These are phyloP conservation scores for Neurospora intermedia DNA, from an alignment of 495 filamentous ascomycete genomes.

Conservation along the genomic window DNA sequence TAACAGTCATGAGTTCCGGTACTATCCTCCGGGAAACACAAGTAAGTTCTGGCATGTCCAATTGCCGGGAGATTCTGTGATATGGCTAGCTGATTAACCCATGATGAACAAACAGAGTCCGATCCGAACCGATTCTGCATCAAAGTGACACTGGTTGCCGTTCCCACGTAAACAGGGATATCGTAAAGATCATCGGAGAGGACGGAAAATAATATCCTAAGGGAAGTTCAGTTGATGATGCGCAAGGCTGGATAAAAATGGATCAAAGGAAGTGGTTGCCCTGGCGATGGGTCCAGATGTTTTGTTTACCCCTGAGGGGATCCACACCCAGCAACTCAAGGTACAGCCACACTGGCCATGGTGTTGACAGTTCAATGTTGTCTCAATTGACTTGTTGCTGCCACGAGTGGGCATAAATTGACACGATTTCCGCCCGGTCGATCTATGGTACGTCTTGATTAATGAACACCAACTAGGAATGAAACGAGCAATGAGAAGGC, in stretches of 20 bases:
- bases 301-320: background rate
- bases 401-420: background rate
- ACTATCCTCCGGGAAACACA: constrained; percentile 32
- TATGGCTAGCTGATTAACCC: background rate
- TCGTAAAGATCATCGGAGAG: background rate
- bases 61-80: background rate
- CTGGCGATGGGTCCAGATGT: background rate
- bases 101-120: constrained; percentile 13
- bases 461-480: background rate
- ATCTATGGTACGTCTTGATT: background rate
- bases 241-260: background rate
- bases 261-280: background rate
- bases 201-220: background rate
- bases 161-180: background rate
- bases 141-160: constrained; percentile 25
- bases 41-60: constrained; percentile 18
- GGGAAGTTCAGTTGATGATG: background rate
- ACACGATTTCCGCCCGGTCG: background rate
- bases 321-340: background rate
- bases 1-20: constrained; percentile 34
- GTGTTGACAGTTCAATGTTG: background rate
- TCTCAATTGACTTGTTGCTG: background rate
- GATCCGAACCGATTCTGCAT: constrained; percentile 27
- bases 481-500: background rate
- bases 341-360: background rate